phyloP scores from a whole-genome alignment of 2,329 filamentous ascomycete genomes.

The Talaromyces verruculosus region DNA sequence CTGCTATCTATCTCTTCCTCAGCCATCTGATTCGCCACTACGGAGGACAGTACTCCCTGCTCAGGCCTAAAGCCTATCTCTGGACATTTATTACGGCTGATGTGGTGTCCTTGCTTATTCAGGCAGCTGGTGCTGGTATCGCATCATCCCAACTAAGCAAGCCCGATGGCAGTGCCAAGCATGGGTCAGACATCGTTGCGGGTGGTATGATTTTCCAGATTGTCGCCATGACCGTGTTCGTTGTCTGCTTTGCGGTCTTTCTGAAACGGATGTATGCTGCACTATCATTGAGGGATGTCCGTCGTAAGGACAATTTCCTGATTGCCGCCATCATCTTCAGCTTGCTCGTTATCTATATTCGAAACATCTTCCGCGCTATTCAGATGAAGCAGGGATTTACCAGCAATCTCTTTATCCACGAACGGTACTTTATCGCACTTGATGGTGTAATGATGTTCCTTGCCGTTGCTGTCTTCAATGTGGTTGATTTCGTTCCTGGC shows the following conservation, averaged over 20 bases:
- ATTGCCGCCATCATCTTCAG: slow-evolving; percentile 43
- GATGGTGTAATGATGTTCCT: slow-evolving; percentile 52
- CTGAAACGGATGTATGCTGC: background rate
- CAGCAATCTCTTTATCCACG: slow-evolving; percentile 51
- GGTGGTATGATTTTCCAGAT: slow-evolving; percentile 62
- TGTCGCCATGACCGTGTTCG: slow-evolving; percentile 55
- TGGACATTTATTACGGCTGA: slow-evolving; percentile 44
- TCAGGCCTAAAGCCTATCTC: slow-evolving; percentile 42
- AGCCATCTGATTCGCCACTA: slow-evolving; percentile 48
- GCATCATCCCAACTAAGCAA: slow-evolving; percentile 47
- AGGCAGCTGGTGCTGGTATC: slow-evolving; percentile 57
- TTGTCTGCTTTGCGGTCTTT: slow-evolving; percentile 31
- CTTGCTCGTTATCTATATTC: slow-evolving; percentile 47
- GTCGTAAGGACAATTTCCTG: slow-evolving; percentile 20
- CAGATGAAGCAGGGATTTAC: slow-evolving; percentile 52
- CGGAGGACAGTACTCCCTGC: slow-evolving; percentile 45
- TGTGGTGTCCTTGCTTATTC: slow-evolving; percentile 55
- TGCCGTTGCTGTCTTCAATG: slow-evolving; percentile 47
- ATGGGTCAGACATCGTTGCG: slow-evolving; percentile 51
- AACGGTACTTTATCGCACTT: slow-evolving; percentile 51
- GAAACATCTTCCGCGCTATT: slow-evolving; percentile 52
- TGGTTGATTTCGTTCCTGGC: slow-evolving; percentile 27
- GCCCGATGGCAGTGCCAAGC: slow-evolving; percentile 46
- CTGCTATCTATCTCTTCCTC: slow-evolving; percentile 52
- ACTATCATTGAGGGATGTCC: background rate